A percentile compares a stretch with the other conserved stretches of the same genome.
Evolutionary conservation across 2,329 filamentous ascomycete genomes (phyloP).

Genomic region (Fusarium circinatum): DNA sequence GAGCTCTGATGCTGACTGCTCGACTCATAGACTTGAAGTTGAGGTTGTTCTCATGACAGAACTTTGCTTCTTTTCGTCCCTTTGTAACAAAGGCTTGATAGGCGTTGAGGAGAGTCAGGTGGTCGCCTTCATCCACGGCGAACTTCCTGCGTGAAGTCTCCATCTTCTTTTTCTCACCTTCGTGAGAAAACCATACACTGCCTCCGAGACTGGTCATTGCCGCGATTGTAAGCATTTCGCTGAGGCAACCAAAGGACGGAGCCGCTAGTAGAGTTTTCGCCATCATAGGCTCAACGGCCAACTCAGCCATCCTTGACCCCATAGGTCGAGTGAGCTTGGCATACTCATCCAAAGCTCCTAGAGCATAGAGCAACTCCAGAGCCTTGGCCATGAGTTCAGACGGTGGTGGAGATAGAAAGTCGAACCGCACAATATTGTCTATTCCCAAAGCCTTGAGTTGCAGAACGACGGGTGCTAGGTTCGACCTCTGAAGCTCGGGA

Average conservation of each 20-base stretch:
- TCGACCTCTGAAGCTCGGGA: conserved; percentile 92
- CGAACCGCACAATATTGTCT: conserved; percentile 91
- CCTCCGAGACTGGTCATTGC: conserved; percentile 93
- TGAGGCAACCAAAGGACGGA: conserved; percentile 78
- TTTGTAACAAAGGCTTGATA: conserved; percentile 88
- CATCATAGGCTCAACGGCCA: conserved; percentile 96
- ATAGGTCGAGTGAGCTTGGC: conserved; percentile 89
- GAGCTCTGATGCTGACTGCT: conserved; percentile 86
- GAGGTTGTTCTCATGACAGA: conserved; percentile 86
- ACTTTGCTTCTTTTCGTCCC: conserved; percentile 83
- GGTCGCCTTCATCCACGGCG: conserved; percentile 92
- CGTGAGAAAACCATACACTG: conserved; percentile 83
- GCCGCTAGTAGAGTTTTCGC: conserved; percentile 85
- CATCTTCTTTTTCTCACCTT: conserved; percentile 78
- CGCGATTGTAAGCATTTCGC: conserved; percentile 89
- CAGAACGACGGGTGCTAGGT: conserved; percentile 86
- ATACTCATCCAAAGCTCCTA: conserved; percentile 89
- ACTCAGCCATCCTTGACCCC: conserved; percentile 91
- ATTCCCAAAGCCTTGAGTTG: conserved; percentile 96
- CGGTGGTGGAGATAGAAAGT: conserved; percentile 87
- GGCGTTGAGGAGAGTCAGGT: conserved; percentile 91
- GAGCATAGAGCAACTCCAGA: conserved; percentile 85
- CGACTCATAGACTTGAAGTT: conserved; percentile 87
- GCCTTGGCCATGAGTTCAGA: conserved; percentile 86
- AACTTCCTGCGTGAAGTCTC: conserved; percentile 84